These are phyloP conservation scores for Papiliotrema nemorosa DNA, from an alignment of 1,284 basidiomycete species.

Conservation along the genomic window DNA sequence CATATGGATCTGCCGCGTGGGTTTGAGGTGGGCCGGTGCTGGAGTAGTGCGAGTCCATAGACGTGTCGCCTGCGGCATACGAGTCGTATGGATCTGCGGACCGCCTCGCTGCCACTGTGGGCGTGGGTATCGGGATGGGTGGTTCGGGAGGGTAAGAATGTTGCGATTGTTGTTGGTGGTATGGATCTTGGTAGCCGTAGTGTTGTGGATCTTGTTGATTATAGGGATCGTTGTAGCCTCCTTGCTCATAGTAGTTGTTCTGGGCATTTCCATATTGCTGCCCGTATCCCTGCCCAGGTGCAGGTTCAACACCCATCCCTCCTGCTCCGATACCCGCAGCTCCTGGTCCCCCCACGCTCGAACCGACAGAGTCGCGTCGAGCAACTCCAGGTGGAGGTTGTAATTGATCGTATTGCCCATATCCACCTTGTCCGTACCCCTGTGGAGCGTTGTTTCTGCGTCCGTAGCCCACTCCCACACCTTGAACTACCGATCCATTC, in stretches of 20 bases:
- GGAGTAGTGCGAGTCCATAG: constrained; percentile 14
- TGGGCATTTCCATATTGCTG: constrained; percentile 9
- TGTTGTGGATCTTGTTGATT: constrained; percentile 11
- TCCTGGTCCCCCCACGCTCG: constrained; percentile 24
- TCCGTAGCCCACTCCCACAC: constrained; percentile 42
- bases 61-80: constrained; percentile 5
- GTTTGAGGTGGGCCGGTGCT: constrained; percentile 15
- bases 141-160: constrained; percentile 1
- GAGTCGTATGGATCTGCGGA: constrained; percentile 11
- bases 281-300: constrained; percentile 10
- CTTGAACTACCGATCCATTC: constrained; percentile 31
- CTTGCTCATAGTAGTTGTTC: constrained; percentile 16
- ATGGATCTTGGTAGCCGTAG: constrained; percentile 18
- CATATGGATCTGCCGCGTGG: constrained; percentile 16
- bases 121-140: constrained; percentile 11
- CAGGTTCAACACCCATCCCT: constrained; percentile 27
- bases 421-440: constrained; percentile 6
- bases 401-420: constrained; percentile 4
- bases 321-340: constrained; percentile 39
- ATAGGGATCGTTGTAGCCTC: not conserved
- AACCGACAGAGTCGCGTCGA: constrained; percentile 10
- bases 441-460: constrained; percentile 12
- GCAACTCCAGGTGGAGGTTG: constrained; percentile 17
- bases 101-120: constrained; percentile 9
- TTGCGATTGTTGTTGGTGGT: constrained; percentile 8